A percentile compares a stretch with the other conserved stretches of the same genome.
These are phyloP conservation scores for Saccharomycopsis crataegensis DNA, from an alignment of 1,139 yeast genomes.

Conservation along the genomic window DNA sequence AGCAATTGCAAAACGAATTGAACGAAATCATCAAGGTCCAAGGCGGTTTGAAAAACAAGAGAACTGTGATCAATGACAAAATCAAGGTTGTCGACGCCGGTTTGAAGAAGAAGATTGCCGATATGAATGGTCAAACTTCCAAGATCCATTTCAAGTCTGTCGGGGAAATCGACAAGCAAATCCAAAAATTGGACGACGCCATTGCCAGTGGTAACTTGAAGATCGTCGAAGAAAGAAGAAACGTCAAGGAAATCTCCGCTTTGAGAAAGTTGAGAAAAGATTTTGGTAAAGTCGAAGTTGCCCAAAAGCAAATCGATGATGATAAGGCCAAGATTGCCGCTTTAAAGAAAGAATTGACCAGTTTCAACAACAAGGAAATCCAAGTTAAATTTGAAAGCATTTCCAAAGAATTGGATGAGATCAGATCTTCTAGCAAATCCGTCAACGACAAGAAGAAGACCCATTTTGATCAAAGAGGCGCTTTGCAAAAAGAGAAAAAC, in stretches of 20 bases:
- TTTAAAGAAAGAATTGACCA: constrained; percentile 60
- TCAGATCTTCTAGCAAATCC: constrained; percentile 57
- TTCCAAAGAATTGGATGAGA: constrained; percentile 51
- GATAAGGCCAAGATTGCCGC: constrained; percentile 73
- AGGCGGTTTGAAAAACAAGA: constrained; percentile 60
- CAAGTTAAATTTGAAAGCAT: constrained; percentile 47
- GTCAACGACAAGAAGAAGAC: constrained; percentile 60
- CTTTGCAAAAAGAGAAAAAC: constrained; percentile 63
- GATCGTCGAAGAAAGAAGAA: constrained; percentile 86
- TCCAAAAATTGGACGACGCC: constrained; percentile 60
- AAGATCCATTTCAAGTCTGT: constrained; percentile 62
- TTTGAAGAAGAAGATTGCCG: constrained; percentile 70
- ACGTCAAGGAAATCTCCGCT: constrained; percentile 76
- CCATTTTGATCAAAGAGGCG: constrained; percentile 59
- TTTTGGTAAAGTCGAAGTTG: constrained; percentile 64
- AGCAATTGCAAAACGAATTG: constrained; percentile 58
- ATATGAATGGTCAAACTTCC: constrained; percentile 63
- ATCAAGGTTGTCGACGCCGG: constrained; percentile 63
- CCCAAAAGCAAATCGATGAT: constrained; percentile 72
- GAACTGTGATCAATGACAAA: constrained; percentile 63
- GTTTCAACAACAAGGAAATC: constrained; percentile 47
- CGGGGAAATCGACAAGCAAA: constrained; percentile 73
- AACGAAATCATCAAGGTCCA: constrained; percentile 60
- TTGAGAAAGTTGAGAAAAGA: constrained; percentile 79
- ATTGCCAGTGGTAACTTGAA: constrained; percentile 77